A percentile compares a stretch with the other conserved stretches of the same genome.
These are phyloP conservation scores for Desmodesmus armatus DNA, from an alignment of 139 green algal genomes.

Conservation along the genomic window DNA sequence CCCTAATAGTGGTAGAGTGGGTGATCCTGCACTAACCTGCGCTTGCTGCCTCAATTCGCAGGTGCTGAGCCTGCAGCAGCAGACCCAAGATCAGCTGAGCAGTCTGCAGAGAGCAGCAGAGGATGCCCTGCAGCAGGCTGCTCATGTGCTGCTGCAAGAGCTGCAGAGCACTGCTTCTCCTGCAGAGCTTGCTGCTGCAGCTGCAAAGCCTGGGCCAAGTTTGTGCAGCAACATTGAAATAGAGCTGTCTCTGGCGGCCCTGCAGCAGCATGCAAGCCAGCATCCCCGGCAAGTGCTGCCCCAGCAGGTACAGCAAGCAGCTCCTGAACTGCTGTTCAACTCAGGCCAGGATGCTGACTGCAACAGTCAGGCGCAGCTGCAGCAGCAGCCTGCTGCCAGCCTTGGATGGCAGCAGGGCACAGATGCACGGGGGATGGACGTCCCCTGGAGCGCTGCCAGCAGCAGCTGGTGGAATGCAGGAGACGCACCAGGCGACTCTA, in stretches of 20 bases:
- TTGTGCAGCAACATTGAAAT: no score
- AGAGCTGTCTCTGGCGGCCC: no score
- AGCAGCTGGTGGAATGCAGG: constrained; percentile 1
- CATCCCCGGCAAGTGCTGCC: not conserved
- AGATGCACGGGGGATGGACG: not conserved
- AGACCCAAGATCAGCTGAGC: not conserved
- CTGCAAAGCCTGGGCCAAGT: no score
- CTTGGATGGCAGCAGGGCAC: not conserved
- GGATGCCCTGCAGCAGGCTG: constrained; percentile 16
- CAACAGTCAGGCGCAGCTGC: not conserved
- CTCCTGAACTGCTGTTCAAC: no score
- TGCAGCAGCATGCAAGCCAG: constrained; percentile 13
- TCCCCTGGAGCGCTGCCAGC: not conserved
- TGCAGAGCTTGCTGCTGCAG: not conserved
- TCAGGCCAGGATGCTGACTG: no score
- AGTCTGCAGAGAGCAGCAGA: not conserved
- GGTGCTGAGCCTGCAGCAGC: constrained; percentile 12
- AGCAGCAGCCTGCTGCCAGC: not conserved
- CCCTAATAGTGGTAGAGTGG: no score
- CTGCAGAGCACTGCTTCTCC: constrained; percentile 2
- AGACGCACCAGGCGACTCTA: not conserved
- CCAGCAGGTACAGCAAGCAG: constrained; percentile 19
- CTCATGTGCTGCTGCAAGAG: constrained; percentile 1
- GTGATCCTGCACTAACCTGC: not conserved
- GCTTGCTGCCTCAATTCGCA: not conserved